Evolutionary conservation across 2,329 filamentous ascomycete genomes (phyloP).

Genomic region (Apiospora arundinis): DNA sequence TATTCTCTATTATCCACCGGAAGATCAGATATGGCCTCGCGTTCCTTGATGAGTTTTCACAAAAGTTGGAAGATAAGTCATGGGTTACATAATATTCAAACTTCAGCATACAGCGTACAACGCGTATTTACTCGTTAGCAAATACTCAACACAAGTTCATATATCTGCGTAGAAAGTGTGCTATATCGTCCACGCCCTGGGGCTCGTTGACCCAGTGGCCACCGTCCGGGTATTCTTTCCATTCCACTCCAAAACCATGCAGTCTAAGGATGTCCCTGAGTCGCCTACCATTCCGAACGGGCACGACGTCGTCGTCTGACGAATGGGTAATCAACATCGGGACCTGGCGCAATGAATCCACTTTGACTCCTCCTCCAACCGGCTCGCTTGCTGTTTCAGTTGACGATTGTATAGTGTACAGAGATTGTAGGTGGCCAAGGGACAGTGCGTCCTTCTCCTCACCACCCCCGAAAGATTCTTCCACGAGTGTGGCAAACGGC

Average conservation of each 20-base stretch:
- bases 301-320: conserved; percentile 38
- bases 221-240: conserved; percentile 35
- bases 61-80: neutral
- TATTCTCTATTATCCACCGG: neutral
- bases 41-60: too few species aligned
- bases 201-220: conserved; percentile 39
- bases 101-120: neutral
- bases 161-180: conserved; percentile 27
- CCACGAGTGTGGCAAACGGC: conserved; percentile 25
- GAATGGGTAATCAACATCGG: conserved; percentile 38
- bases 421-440: neutral
- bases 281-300: conserved; percentile 33
- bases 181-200: conserved; percentile 34
- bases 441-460: too few species aligned
- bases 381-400: neutral
- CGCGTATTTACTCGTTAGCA: neutral
- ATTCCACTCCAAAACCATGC: conserved; percentile 30
- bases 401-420: neutral
- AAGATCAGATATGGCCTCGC: neutral
- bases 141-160: neutral
- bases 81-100: neutral
- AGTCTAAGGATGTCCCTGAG: conserved; percentile 32
- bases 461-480: neutral
- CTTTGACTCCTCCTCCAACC: neutral
- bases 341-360: conserved; percentile 16